These are phyloP conservation scores for Penicillium brasilianum DNA, from an alignment of 2,329 filamentous ascomycete genomes.

Conservation along the genomic window DNA sequence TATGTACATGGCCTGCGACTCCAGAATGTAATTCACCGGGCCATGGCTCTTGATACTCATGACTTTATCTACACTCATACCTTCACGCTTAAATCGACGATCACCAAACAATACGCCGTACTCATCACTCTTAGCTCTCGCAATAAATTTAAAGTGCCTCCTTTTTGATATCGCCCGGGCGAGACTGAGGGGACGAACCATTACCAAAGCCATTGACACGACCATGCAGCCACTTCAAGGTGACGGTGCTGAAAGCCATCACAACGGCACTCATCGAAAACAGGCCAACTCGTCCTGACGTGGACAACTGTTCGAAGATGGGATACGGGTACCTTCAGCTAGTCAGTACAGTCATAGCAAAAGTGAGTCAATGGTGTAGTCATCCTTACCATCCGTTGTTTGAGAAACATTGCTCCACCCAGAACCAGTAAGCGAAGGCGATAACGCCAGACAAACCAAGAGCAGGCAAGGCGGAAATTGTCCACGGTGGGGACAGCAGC, in stretches of 20 bases:
- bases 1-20: neutral
- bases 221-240: conserved; percentile 72
- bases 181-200: conserved; percentile 27
- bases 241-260: conserved; percentile 72
- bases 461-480: conserved; percentile 58
- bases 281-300: conserved; percentile 67
- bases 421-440: conserved; percentile 66
- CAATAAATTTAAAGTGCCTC: conserved; percentile 26
- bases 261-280: conserved; percentile 72
- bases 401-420: conserved; percentile 65
- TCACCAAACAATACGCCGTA: neutral
- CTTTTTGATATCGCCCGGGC: conserved; percentile 37
- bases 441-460: conserved; percentile 56
- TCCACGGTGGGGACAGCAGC: conserved; percentile 65
- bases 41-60: no score
- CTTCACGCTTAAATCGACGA: neutral
- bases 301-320: conserved; percentile 72
- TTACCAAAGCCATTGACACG: conserved; percentile 49
- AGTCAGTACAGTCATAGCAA: conserved; percentile 7
- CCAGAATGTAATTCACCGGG: no score
- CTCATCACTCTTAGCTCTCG: neutral
- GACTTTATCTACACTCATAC: no score
- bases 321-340: conserved; percentile 79
- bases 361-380: no score
- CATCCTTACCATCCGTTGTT: conserved; percentile 63